A percentile compares a stretch with the other conserved stretches of the same genome.
Conservation (phyloP, 208 protist genomes). For the Dictyostelium gargantuum region DNA sequence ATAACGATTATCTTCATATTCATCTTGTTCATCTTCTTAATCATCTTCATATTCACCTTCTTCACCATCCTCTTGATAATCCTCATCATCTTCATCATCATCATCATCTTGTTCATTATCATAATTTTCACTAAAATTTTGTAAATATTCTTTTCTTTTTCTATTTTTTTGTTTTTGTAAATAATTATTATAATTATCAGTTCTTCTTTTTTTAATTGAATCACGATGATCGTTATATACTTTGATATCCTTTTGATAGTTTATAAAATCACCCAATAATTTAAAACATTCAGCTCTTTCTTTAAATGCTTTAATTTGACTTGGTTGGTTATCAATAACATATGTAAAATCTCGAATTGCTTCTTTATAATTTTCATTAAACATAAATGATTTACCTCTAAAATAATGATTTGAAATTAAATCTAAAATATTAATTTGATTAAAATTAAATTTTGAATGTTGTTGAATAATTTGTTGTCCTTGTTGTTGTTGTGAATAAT, state of each 20-base stretch:
- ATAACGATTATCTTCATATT: background rate
- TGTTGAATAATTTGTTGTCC: background rate
- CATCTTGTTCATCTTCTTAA: background rate
- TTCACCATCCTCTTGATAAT: background rate
- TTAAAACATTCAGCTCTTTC: background rate
- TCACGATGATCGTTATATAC: background rate
- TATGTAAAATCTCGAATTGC: background rate
- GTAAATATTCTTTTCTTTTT: background rate
- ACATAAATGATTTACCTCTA: background rate
- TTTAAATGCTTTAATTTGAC: background rate
- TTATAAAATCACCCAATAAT: background rate
- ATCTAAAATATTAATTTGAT: background rate
- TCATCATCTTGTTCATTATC: background rate
- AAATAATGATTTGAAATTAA: background rate
- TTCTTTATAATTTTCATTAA: background rate
- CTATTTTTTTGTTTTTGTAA: background rate
- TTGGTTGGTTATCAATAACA: background rate
- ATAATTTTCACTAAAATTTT: background rate
- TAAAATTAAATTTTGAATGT: background rate
- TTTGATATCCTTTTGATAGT: background rate
- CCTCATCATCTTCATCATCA: background rate
- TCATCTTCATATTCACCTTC: background rate
- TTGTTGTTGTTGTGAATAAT: background rate
- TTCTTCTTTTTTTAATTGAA: background rate
- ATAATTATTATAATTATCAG: background rate